Percentiles rank a stretch among this genome's conserved stretches.
Evolutionary conservation across 1,284 basidiomycete genomes (phyloP).

Genomic region (Lignosus rhinocerotis): DNA sequence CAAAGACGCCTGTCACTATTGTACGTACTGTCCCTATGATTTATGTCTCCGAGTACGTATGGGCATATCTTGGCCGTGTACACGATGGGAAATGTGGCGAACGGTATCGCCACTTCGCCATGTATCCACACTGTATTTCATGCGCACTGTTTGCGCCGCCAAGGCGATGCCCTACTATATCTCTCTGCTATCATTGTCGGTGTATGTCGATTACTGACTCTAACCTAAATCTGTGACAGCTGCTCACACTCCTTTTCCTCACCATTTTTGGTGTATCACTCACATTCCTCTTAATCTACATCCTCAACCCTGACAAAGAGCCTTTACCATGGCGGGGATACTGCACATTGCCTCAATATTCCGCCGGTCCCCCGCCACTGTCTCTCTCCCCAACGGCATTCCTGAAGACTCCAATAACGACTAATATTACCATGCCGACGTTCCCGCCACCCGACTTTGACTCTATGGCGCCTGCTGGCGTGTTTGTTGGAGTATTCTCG

Average conservation of each 20-base stretch:
- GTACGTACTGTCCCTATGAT: constrained; percentile 44
- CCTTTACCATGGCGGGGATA: constrained; percentile 93
- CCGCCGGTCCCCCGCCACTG: constrained; percentile 41
- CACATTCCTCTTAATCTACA: constrained; percentile 84
- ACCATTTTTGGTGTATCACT: constrained; percentile 75
- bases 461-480: constrained; percentile 80
- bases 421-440: constrained; percentile 40
- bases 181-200: not conserved
- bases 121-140: not conserved
- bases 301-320: constrained; percentile 95
- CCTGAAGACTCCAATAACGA: constrained; percentile 38
- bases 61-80: not conserved
- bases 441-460: constrained; percentile 75
- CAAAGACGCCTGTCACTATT: constrained; percentile 79
- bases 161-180: no score
- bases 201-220: not conserved
- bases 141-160: not conserved
- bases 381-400: constrained; percentile 38
- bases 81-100: not conserved
- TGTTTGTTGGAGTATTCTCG: constrained; percentile 92
- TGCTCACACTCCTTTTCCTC: constrained; percentile 71
- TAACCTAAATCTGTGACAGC: constrained; percentile 39
- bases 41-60: not conserved
- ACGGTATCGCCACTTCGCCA: not conserved
- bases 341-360: constrained; percentile 67